Conservation (phyloP, 2,329 filamentous ascomycete species). For the Colletotrichum sidae region DNA sequence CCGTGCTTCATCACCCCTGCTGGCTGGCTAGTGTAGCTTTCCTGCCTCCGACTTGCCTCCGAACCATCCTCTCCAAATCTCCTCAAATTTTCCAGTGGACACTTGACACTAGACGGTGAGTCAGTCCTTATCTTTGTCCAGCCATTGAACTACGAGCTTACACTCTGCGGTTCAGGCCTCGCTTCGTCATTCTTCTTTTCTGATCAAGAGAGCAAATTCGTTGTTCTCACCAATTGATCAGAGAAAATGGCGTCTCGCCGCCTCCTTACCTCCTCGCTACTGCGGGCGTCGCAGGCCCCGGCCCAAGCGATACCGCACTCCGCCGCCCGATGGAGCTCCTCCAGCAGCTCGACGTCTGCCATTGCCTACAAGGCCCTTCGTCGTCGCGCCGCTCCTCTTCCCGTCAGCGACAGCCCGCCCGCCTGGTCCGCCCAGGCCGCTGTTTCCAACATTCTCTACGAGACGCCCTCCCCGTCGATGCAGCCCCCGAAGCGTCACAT, state of each 20-base stretch:
- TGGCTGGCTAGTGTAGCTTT: constrained; percentile 13
- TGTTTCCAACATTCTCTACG: constrained; percentile 98
- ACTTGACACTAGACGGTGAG: constrained; percentile 34
- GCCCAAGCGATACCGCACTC: constrained; percentile 38
- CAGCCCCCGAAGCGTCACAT: constrained; percentile 93
- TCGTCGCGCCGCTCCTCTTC: constrained; percentile 86
- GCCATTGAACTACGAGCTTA: constrained; percentile 28
- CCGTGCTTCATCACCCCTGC: constrained; percentile 35
- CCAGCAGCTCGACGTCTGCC: constrained; percentile 85
- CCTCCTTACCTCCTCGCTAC: constrained; percentile 54
- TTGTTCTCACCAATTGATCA: constrained; percentile 38
- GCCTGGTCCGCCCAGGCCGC: constrained; percentile 93
- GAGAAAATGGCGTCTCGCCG: constrained; percentile 58
- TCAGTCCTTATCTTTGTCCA: constrained; percentile 29
- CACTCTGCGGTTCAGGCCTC: constrained; percentile 14
- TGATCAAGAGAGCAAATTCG: constrained; percentile 35
- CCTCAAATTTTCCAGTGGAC: constrained; percentile 38
- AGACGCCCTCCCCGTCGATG: constrained; percentile 87
- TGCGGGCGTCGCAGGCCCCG: constrained; percentile 47
- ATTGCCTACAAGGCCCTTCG: constrained; percentile 98
- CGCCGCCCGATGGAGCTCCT: constrained; percentile 47
- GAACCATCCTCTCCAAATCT: constrained; percentile 33
- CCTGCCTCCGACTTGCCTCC: constrained; percentile 37
- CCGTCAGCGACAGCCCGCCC: constrained; percentile 80
- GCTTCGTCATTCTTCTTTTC: constrained; percentile 26